Evolutionary conservation across 2,329 filamentous ascomycete species (phyloP), one percentile per base, ranked within the genome.

Genomic region (Ramularia endophylla): DNA sequence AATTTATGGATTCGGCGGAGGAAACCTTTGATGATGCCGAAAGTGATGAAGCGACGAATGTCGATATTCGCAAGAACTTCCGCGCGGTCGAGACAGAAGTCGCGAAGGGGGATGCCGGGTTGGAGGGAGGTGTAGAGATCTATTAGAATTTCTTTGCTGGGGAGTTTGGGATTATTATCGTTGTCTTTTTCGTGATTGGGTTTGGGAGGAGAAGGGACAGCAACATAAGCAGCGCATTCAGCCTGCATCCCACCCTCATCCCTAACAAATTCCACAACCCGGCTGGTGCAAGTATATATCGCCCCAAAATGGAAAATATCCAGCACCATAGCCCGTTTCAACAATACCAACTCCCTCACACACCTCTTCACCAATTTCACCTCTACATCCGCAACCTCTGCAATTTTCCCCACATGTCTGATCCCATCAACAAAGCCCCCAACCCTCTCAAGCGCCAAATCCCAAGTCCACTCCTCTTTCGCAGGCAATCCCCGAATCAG

Each of bases 301-400:
- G 86, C 87, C 22, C 81, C 75, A 62, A 97, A 98, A 62, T 92
- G 88, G 71, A 97, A 97, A 55, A 95, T 85, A 66, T 98, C 92
- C 8, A 97, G 78, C 39, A 97, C 77, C 18, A 95, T 74, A 27
- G 95, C 77, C 56, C 87, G 90, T 59, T 90, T 87, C 65, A 97
- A 95, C 70, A 94, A 94, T 18, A 97, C 74, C 8, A 98, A 75
- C 62, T 97, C 90, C 48, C 86, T 82, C 43, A 97, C 77, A 6
- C 88, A 89, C 31, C 87, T 83, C 57, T 87, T 85, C 41, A 89
- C 87, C 17, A 98, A 79, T 36, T 85, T 83, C 36, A 94, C 76
- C 46, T 94, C 88, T 8, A 92, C 87, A 57, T 94, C 86, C 33
- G 90, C 87, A 17, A 85, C 74, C 52, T 83, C 78, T 11, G 92